Percentiles rank a stretch among this genome's conserved stretches.
Evolutionary conservation across 225 moss, liverwort and hornwort species (phyloP).

Genomic region (Marchantia paleacea): DNA sequence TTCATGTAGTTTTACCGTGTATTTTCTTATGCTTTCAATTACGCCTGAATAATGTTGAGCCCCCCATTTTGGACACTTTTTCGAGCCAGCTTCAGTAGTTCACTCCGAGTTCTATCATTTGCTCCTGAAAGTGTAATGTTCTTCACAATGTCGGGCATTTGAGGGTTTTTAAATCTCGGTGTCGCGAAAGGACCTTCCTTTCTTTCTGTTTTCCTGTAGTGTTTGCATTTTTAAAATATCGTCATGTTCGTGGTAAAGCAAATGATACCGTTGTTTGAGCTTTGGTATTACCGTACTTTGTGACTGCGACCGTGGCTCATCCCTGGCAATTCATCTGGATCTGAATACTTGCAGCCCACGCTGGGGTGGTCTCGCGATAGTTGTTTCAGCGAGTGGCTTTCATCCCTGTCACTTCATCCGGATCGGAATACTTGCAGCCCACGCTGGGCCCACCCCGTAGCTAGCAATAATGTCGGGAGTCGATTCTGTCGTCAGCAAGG

Average conservation of each 20-base stretch:
- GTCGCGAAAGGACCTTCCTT: neutral
- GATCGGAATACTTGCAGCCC: slow-evolving; percentile 10
- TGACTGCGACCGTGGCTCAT: neutral
- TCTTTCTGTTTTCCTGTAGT: neutral
- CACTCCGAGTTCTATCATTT: too few species aligned
- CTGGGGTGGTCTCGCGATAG: too few species aligned
- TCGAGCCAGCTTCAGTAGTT: too few species aligned
- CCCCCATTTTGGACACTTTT: too few species aligned
- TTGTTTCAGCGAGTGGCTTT: too few species aligned
- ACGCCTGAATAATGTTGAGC: too few species aligned
- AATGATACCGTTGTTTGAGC: neutral
- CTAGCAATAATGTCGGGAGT: slow-evolving; percentile 1
- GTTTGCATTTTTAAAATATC: neutral
- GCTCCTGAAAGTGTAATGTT: too few species aligned
- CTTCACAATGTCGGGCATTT: neutral
- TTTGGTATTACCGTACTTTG: neutral
- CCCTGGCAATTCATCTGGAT: neutral
- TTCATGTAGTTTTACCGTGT: too few species aligned
- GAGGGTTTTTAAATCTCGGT: neutral
- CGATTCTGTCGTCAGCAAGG: neutral
- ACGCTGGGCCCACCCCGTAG: neutral
- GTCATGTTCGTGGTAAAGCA: neutral
- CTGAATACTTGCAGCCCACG: slow-evolving; percentile 14
- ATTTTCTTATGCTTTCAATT: too few species aligned
- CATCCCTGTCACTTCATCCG: neutral